Base-by-base conservation (phyloP, 1,139 yeast species). In the Suhomyces guaymorum region DNA sequence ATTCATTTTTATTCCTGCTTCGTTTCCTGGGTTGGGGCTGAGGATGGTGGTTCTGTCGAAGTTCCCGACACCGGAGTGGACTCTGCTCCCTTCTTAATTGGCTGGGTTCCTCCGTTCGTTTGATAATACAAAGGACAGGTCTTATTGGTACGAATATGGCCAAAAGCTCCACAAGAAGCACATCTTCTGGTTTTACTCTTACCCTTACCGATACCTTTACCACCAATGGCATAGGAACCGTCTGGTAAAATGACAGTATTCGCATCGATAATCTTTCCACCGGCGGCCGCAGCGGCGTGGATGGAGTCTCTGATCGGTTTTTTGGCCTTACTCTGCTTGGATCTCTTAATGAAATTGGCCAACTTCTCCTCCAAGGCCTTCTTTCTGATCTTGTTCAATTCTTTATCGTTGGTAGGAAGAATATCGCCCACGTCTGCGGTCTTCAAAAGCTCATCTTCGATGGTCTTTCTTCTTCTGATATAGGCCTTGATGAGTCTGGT, bases 131-230 rank as follows among this genome's bases (percentile, higher is more conserved):
- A 71, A n/a, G 97, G 97, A 61, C 97, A 90, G 1, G 87, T 66
- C 55, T 83, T 83, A 58, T 88, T 89, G 7, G 97, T 90, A 54
- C 95, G 74, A 44, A 90, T 92, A 58, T 92, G 98, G 0, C 97
- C 98, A 49, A 85, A 75, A 3, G 92, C 95, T 17, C 97, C 97
- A 71, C 97, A 92, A 2, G 95, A 84, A 4, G 95, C 89, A 64
- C 97, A 92, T 52, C 88, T 76, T 55, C 97, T 71, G 6, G 86
- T 82, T 2, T 86, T 86, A 37, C 89, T 80, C 54, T 86, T 87
- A 7, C 84, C 85, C 52, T 82, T 82, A 11, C 88, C 86, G 32
- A 78, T 75, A 25, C 84, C 86, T 46, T 76, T 78, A 10, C 82
- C 83, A 23, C 78, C 75, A 32, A 73, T 57, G 3, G 74, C 73